Evolutionary conservation across 2,329 filamentous ascomycete species (phyloP).

Genomic region (Scolecobasidium constrictum): DNA sequence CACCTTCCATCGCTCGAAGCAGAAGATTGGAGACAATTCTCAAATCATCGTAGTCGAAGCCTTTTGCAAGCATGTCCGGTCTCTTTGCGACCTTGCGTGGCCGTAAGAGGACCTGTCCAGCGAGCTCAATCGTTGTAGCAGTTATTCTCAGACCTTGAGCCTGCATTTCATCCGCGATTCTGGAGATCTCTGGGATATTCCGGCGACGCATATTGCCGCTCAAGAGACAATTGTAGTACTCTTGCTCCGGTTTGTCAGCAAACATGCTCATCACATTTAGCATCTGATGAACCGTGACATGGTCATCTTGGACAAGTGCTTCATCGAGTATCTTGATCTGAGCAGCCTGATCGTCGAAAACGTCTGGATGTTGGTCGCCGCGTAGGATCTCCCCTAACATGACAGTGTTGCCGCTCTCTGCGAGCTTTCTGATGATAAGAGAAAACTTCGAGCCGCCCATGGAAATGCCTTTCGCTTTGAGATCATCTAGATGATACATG

Average conservation of each 20-base stretch:
- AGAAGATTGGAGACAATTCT: constrained; percentile 37
- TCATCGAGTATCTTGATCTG: constrained; percentile 44
- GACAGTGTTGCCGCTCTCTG: constrained; percentile 41
- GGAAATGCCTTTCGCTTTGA: constrained; percentile 52
- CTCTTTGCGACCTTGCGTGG: constrained; percentile 21
- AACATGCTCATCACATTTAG: constrained; percentile 41
- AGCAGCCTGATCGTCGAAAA: constrained; percentile 43
- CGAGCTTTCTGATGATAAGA: constrained; percentile 53
- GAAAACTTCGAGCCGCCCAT: constrained; percentile 55
- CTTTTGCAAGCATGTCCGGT: constrained; percentile 12
- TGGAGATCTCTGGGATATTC: constrained; percentile 18
- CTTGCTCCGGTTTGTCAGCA: constrained; percentile 22
- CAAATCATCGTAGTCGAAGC: constrained; percentile 23
- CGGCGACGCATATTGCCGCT: constrained; percentile 24
- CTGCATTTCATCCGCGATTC: constrained; percentile 40
- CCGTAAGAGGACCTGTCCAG: constrained; percentile 26
- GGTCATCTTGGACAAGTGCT: constrained; percentile 41
- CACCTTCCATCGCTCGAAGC: constrained; percentile 35
- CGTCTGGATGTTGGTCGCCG: constrained; percentile 55
- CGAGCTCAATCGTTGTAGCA: constrained; percentile 32
- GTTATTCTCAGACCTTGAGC: constrained; percentile 31
- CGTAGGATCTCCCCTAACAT: constrained; percentile 41
- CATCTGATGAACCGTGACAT: constrained; percentile 42
- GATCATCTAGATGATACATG: constrained; percentile 45
- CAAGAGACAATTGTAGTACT: constrained; percentile 38